Conservation (phyloP, 805 yeast genomes). For the Komagataella phaffii region DNA sequence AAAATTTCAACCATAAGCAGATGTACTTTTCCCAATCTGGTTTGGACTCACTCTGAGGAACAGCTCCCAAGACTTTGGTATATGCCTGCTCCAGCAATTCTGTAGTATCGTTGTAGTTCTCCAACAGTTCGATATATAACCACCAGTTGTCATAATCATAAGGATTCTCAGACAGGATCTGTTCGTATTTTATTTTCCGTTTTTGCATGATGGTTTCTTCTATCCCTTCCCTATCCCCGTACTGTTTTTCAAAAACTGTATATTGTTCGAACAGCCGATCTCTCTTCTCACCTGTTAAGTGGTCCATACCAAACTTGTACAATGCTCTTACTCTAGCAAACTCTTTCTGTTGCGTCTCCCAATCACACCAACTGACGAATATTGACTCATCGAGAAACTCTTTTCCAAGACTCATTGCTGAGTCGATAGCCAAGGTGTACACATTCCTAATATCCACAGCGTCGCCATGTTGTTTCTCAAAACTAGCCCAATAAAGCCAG, state of each 20-base stretch:
- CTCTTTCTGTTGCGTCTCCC: slow-evolving; percentile 54
- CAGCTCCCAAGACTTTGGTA: slow-evolving; percentile 26
- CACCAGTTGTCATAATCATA: slow-evolving; percentile 75
- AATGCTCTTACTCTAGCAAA: slow-evolving; percentile 50
- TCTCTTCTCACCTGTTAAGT: slow-evolving; percentile 24
- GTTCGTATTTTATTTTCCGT: slow-evolving; percentile 42
- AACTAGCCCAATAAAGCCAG: slow-evolving; percentile 68
- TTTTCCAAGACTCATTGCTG: slow-evolving; percentile 18
- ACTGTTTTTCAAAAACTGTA: slow-evolving; percentile 50
- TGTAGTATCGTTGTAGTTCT: slow-evolving; percentile 19
- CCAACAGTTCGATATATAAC: slow-evolving; percentile 44
- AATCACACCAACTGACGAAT: slow-evolving; percentile 45
- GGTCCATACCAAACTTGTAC: slow-evolving; percentile 34
- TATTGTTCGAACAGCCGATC: slow-evolving; percentile 25
- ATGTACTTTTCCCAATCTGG: slow-evolving; percentile 57
- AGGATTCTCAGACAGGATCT: slow-evolving; percentile 21
- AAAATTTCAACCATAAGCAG: slow-evolving; percentile 55
- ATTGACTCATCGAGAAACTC: slow-evolving; percentile 23
- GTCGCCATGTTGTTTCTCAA: slow-evolving; percentile 44
- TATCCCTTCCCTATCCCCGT: slow-evolving; percentile 42
- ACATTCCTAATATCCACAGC: slow-evolving; percentile 41
- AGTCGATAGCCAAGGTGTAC: slow-evolving; percentile 54
- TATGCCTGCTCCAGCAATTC: slow-evolving; percentile 21
- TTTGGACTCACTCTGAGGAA: slow-evolving; percentile 22
- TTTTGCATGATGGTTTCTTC: slow-evolving; percentile 38